These are phyloP conservation scores for Solanum dulcamara DNA, from an alignment of 257 asterid genomes.

Conservation along the genomic window DNA sequence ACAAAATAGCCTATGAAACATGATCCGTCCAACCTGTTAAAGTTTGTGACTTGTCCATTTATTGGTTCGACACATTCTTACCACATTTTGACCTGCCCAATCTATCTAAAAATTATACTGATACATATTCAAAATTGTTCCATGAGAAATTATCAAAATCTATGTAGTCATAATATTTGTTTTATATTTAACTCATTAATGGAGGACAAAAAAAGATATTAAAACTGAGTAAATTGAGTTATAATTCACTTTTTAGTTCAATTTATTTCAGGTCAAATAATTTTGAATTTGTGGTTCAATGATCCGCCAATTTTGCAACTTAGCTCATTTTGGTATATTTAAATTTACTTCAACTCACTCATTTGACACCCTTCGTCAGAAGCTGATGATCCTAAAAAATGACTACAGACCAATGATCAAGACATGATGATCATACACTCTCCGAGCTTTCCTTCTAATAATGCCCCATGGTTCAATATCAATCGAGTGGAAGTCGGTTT, in stretches of 20 bases:
- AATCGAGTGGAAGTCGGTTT: not conserved
- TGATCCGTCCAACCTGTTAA: too few species aligned
- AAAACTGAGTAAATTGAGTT: not conserved
- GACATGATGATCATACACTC: too few species aligned
- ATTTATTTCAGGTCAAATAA: not conserved
- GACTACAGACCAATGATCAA: not conserved
- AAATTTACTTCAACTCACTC: not conserved
- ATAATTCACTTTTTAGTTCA: not conserved
- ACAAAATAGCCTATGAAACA: too few species aligned
- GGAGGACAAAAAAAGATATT: not conserved
- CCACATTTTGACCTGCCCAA: not conserved
- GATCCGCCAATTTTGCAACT: not conserved
- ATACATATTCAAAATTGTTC: not conserved
- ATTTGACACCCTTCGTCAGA: not conserved
- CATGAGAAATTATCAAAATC: not conserved
- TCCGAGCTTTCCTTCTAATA: not conserved
- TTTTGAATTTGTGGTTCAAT: too few species aligned
- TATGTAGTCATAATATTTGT: too few species aligned
- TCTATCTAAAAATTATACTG: too few species aligned
- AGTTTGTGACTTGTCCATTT: not conserved
- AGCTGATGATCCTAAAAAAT: not conserved
- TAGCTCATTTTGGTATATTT: not conserved
- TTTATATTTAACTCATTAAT: too few species aligned
- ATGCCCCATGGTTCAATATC: not conserved
- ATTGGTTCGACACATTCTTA: not conserved